These are phyloP conservation scores for Erodium maritimum DNA, from an alignment of 345 rosid genomes.

Conservation along the genomic window DNA sequence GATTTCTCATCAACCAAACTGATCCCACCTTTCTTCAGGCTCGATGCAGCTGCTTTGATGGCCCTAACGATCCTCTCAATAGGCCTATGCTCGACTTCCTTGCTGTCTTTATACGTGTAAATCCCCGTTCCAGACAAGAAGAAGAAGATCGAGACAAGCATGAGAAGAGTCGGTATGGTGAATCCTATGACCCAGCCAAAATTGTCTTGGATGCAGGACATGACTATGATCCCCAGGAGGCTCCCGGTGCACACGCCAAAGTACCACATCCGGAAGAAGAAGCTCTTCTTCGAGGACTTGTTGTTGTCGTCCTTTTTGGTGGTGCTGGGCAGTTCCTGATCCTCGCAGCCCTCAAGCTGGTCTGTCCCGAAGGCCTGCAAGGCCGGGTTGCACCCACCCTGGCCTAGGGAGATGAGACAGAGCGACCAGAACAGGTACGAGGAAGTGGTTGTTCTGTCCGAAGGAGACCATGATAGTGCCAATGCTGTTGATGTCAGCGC, in stretches of 20 bases:
- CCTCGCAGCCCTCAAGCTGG: constrained; percentile 47
- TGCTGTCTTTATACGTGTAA: constrained; percentile 27
- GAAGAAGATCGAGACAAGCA: constrained; percentile 41
- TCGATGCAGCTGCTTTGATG: constrained; percentile 25
- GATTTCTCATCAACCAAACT: constrained; percentile 27
- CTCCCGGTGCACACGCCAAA: constrained; percentile 81
- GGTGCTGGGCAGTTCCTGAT: constrained; percentile 25
- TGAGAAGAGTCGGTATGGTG: constrained; percentile 63
- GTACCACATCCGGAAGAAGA: constrained; percentile 91
- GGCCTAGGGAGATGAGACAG: constrained; percentile 64
- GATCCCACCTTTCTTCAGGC: constrained; percentile 19
- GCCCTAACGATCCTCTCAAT: constrained; percentile 16
- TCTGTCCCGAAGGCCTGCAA: constrained; percentile 91
- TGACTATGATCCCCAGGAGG: constrained; percentile 68
- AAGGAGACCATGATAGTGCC: constrained; percentile 32
- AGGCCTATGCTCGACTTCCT: constrained; percentile 10
- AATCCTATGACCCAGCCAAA: constrained; percentile 89
- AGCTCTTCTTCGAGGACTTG: constrained; percentile 29
- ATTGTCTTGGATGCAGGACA: constrained; percentile 86
- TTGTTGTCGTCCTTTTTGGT: constrained; percentile 23
- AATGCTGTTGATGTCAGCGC: constrained; percentile 74
- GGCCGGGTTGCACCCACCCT: constrained; percentile 78
- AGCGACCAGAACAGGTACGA: constrained; percentile 63
- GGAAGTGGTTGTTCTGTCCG: constrained; percentile 27
- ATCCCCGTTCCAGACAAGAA: constrained; percentile 51